Evolutionary conservation across 129 eudicot genomes (phyloP).

Genomic region (Logfia minima): DNA sequence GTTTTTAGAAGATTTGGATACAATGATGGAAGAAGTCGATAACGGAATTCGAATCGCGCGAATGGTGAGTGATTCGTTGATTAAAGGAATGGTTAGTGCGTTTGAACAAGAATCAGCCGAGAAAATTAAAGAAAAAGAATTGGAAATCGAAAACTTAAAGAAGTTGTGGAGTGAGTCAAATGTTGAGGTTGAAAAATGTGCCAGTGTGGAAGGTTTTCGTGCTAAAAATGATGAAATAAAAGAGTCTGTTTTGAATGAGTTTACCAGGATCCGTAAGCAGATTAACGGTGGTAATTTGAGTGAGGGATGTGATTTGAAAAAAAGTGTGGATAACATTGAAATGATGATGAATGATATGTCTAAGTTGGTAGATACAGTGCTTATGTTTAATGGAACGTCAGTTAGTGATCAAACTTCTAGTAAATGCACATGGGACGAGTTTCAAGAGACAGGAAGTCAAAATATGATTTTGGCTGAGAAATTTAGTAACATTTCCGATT

Average conservation of each 20-base stretch:
- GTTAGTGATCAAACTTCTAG: constrained; percentile 41
- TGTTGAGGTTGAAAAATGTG: constrained; percentile 17
- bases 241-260: constrained; percentile 48
- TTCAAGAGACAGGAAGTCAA: constrained; percentile 40
- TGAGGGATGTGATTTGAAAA: constrained; percentile 44
- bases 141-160: constrained; percentile 58
- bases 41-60: constrained; percentile 60
- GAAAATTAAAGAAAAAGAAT: constrained; percentile 55
- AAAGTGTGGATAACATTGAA: constrained; percentile 41
- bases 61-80: constrained; percentile 80
- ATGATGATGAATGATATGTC: constrained; percentile 48
- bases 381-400: constrained; percentile 39
- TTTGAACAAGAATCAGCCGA: constrained; percentile 74
- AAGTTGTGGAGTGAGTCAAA: background rate
- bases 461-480: constrained; percentile 49
- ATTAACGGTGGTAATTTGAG: constrained; percentile 54
- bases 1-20: constrained; percentile 65
- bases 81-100: constrained; percentile 75
- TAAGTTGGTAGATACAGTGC: constrained; percentile 37
- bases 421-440: constrained; percentile 44
- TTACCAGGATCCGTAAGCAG: constrained; percentile 50
- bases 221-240: constrained; percentile 46
- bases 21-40: constrained; percentile 63
- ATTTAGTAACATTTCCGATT: constrained; percentile 48
- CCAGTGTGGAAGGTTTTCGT: constrained; percentile 21